These are phyloP conservation scores for Phlegmacium glaucopus DNA, from an alignment of 768 basidiomycete genomes.

Conservation along the genomic window DNA sequence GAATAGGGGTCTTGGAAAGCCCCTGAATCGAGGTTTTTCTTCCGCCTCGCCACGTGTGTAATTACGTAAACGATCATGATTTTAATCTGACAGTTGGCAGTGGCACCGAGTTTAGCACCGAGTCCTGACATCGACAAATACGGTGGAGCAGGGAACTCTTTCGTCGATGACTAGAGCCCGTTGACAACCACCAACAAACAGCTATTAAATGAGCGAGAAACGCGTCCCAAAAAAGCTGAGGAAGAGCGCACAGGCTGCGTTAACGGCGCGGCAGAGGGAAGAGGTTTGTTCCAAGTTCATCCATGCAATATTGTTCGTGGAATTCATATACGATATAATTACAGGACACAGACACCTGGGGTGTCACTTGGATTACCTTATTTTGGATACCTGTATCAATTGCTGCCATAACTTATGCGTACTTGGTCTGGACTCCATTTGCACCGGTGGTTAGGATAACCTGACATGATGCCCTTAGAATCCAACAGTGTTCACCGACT, in stretches of 20 bases:
- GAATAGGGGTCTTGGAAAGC: too few relatives aligned
- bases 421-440: slow-evolving; percentile 12
- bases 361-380: slow-evolving; percentile 12
- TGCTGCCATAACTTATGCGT: slow-evolving; percentile 14
- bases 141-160: not conserved
- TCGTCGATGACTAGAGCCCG: not conserved
- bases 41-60: too few relatives aligned
- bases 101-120: too few relatives aligned
- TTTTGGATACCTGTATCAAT: slow-evolving; percentile 17
- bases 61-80: too few relatives aligned
- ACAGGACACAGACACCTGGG: slow-evolving; percentile 11
- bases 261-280: too few relatives aligned
- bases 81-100: too few relatives aligned
- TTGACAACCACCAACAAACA: slow-evolving; percentile 5
- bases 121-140: too few relatives aligned
- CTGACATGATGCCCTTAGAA: slow-evolving; percentile 8
- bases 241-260: not conserved
- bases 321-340: not conserved
- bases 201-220: slow-evolving; percentile 12
- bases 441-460: not conserved
- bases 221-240: slow-evolving; percentile 15
- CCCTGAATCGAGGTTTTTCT: too few relatives aligned
- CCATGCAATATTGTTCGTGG: too few relatives aligned
- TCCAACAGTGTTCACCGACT: slow-evolving; percentile 16
- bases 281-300: too few relatives aligned